Evolutionary conservation across 108 stramenopile species (phyloP), one percentile per base, ranked within the genome.

Genomic region (Pinguiococcus pyrenoidosus): DNA sequence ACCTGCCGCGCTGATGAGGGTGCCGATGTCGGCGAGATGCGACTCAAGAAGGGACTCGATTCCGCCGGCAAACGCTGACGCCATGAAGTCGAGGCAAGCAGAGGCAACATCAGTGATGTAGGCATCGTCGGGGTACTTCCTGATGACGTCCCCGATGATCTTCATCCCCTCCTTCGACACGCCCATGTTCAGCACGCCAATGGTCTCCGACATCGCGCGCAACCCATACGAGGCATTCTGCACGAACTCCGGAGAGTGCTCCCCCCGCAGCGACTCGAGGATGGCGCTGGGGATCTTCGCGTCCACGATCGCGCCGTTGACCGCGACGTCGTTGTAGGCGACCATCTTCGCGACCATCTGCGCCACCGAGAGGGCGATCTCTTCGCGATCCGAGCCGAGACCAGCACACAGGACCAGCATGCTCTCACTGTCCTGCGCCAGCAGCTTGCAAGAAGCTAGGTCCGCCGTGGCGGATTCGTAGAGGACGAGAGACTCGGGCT

Each of bases 221-320:
- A 56, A 13, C 2, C 23, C 26, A 29, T 56, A 56, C 5, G 46
- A 14, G 21, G 44, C 54, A 17, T 45, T 56, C 54, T 56, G 54
- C 23, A 22, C 44, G 27, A 56, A 56, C 26, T 4, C 20, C 14
- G 27, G 2, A 7, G 23, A 18, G 1, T 10, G 20, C 37, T 16
- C 4, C 45, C 2, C 1, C 25, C 25, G 21, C 1, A 46, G 20
- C 1, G 45, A 20, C 1, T 16, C 1, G 17, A 26, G 6, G 9
- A 46, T 2, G 3, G 29, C 32, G 1, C 13, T 25, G 6, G 32
- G 32, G 1, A 46, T 4, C 1, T 6, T 8, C 5, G 1, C 2
- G 14, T 46, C 6, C 4, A 46, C 25, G 1, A 46, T 1, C 5
- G 6, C 32, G 1, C 25, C 1, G 17, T 32, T 46, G 5, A n/a